These are phyloP conservation scores for Trametes pubescens DNA, from an alignment of 1,284 basidiomycete genomes.

Conservation along the genomic window DNA sequence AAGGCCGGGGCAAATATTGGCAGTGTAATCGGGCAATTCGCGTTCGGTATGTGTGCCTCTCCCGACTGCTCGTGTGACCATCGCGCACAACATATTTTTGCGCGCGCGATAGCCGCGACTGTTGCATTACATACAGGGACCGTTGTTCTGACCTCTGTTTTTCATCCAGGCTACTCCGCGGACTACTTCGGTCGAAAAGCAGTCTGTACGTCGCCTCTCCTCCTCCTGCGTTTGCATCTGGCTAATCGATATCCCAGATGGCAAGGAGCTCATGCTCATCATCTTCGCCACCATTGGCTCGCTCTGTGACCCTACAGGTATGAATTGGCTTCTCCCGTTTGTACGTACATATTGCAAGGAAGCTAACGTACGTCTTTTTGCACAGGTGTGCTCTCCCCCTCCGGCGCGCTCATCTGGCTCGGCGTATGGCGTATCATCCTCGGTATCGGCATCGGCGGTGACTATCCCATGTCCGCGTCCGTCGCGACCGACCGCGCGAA, in stretches of 20 bases:
- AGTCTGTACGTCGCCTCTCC: constrained; percentile 55
- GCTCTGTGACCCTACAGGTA: constrained; percentile 58
- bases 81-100: constrained; percentile 20
- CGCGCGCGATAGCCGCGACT: not conserved
- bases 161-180: constrained; percentile 55
- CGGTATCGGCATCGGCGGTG: constrained; percentile 82
- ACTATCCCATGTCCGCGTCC: constrained; percentile 84
- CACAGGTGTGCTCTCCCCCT: constrained; percentile 51
- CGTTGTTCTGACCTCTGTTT: not conserved
- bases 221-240: not conserved
- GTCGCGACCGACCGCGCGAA: constrained; percentile 75
- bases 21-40: constrained; percentile 78
- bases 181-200: constrained; percentile 74
- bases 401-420: constrained; percentile 64
- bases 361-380: not conserved
- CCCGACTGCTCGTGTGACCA: constrained; percentile 21
- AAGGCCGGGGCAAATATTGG: constrained; percentile 80
- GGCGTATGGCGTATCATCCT: constrained; percentile 74
- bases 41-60: constrained; percentile 55
- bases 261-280: constrained; percentile 83
- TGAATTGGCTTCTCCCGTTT: not conserved
- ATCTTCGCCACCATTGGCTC: constrained; percentile 74
- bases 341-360: not conserved
- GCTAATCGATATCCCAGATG: constrained; percentile 50
- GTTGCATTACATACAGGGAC: not conserved